A percentile compares a stretch with the other conserved stretches of the same genome.
phyloP scores from a whole-genome alignment of 78 protist genomes.

The Speleostelium caveatum region DNA sequence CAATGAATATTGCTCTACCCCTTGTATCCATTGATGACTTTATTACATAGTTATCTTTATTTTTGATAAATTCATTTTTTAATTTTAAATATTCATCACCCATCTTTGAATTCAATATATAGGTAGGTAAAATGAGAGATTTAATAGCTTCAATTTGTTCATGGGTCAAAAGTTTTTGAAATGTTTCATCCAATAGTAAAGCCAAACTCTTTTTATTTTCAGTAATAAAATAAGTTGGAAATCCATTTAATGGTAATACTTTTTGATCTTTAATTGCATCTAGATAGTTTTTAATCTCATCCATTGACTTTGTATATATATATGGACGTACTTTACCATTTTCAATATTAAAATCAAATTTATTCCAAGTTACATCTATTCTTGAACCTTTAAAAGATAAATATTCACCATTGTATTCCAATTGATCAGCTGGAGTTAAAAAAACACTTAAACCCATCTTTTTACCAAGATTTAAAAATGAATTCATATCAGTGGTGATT shows the following conservation, averaged over 20 bases:
- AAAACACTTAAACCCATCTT: neutral
- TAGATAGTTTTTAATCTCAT: neutral
- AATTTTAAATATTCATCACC: neutral
- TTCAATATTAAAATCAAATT: neutral
- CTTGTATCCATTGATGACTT: neutral
- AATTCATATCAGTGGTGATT: neutral
- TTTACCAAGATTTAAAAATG: neutral
- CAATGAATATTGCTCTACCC: neutral
- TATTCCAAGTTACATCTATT: neutral
- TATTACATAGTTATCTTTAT: neutral
- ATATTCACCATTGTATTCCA: neutral
- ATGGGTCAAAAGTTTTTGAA: neutral
- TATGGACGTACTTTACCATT: neutral
- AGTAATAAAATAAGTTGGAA: neutral
- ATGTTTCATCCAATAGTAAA: neutral
- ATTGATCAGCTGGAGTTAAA: neutral
- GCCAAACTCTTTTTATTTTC: neutral
- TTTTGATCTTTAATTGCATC: neutral
- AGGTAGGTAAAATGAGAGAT: neutral
- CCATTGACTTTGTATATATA: neutral
- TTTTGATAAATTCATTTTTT: neutral
- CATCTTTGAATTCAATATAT: neutral
- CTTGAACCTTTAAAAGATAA: neutral
- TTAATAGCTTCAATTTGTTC: neutral
- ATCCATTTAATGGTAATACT: neutral